These are phyloP conservation scores for Singerocomus inundabilis DNA, from an alignment of 1,284 basidiomycete genomes.

Conservation along the genomic window DNA sequence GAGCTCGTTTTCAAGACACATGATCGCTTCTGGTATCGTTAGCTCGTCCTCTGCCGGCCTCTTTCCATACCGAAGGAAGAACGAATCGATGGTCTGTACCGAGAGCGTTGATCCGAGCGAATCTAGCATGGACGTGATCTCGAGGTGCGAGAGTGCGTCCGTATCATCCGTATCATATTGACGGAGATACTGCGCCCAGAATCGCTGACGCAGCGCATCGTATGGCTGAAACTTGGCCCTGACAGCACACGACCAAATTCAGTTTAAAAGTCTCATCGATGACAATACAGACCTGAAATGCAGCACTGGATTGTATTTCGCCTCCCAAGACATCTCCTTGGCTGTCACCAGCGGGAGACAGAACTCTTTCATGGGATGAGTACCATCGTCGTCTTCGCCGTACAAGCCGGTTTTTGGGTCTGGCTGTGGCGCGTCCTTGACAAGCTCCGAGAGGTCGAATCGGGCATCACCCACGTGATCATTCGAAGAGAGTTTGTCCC, in stretches of 20 bases:
- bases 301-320: constrained; percentile 60
- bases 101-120: constrained; percentile 94
- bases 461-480: constrained; percentile 81
- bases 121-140: constrained; percentile 95
- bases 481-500: constrained; percentile 91
- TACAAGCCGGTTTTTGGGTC: constrained; percentile 76
- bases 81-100: constrained; percentile 72
- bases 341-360: constrained; percentile 51
- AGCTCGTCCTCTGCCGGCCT: constrained; percentile 69
- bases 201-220: constrained; percentile 83
- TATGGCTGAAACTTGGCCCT: constrained; percentile 95
- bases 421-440: constrained; percentile 72
- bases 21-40: constrained; percentile 75
- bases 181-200: constrained; percentile 89
- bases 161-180: constrained; percentile 93
- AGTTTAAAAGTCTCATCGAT: neutral
- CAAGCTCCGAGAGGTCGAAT: constrained; percentile 69
- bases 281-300: constrained; percentile 51
- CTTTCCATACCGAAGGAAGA: constrained; percentile 76
- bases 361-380: constrained; percentile 69
- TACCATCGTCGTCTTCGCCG: constrained; percentile 32
- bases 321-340: constrained; percentile 63
- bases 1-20: constrained; percentile 79
- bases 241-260: constrained; percentile 26
- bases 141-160: constrained; percentile 74